Conservation (phyloP, 179 eudicot species). For the Nepenthes alata region DNA sequence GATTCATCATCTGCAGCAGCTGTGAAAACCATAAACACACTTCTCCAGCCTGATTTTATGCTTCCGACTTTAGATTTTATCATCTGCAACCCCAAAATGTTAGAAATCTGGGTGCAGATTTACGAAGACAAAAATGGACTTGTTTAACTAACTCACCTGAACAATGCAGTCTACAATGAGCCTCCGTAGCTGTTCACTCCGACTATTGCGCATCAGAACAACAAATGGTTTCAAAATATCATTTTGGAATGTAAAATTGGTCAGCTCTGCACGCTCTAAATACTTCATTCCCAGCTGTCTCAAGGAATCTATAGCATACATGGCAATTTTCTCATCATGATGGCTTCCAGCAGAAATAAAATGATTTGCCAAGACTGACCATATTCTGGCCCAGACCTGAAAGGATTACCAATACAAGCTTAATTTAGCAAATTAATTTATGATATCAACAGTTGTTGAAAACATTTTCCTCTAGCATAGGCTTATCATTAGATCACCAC, state of each 20-base stretch:
- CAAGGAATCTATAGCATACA: conserved; percentile 97
- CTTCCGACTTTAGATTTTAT: conserved; percentile 97
- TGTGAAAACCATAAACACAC: conserved; percentile 96
- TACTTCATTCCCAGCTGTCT: conserved; percentile 97
- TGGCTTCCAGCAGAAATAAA: conserved; percentile 96
- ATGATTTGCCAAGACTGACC: conserved; percentile 91
- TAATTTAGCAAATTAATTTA: not conserved
- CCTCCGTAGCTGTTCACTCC: conserved; percentile 73
- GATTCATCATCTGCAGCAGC: conserved; percentile 97
- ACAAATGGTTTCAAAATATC: conserved; percentile 96
- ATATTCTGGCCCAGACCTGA: conserved; percentile 99
- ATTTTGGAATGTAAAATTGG: conserved; percentile 92
- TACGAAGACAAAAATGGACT: not conserved
- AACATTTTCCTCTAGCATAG: not conserved
- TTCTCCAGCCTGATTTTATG: conserved; percentile 98
- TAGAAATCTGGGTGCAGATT: not conserved
- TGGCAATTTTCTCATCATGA: conserved; percentile 93
- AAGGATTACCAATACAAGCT: conserved; percentile 9
- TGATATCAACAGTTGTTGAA: not conserved
- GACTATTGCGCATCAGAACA: conserved; percentile 81
- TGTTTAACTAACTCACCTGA: conserved; percentile 36
- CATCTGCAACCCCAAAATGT: conserved; percentile 37
- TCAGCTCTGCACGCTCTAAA: conserved; percentile 85
- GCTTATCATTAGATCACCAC: too few species aligned
- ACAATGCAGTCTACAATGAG: conserved; percentile 95